Conservation (phyloP, 2,329 filamentous ascomycete species). For the Colletotrichum siamense region DNA sequence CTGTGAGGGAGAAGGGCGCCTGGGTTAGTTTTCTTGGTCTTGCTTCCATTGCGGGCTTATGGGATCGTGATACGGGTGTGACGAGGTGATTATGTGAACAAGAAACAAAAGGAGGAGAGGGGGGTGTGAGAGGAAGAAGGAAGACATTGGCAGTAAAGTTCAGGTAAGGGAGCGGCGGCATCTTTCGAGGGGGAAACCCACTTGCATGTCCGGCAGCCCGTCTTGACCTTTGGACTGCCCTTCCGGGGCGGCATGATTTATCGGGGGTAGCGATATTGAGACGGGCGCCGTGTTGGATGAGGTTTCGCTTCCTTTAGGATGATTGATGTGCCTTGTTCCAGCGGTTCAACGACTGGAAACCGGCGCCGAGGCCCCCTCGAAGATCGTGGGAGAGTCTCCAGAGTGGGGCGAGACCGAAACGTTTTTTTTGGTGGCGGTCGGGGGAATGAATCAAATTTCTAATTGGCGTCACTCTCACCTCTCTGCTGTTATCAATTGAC, state of each 20-base stretch:
- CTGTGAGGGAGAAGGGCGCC: slow-evolving; percentile 32
- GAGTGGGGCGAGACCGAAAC: neutral
- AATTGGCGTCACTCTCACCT: neutral
- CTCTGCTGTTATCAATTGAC: neutral
- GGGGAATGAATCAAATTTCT: neutral
- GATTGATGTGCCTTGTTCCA: neutral
- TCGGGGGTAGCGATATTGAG: neutral
- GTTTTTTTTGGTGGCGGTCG: neutral
- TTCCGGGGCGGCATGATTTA: slow-evolving; percentile 13
- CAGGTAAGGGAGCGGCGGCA: neutral
- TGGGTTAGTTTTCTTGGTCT: neutral
- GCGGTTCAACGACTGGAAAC: neutral
- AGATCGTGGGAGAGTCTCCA: neutral
- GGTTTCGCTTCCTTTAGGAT: neutral
- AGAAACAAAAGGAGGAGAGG: neutral
- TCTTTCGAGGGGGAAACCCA: slow-evolving; percentile 34
- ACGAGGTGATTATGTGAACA: neutral
- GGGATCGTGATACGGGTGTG: neutral
- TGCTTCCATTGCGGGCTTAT: neutral
- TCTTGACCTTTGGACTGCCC: slow-evolving; percentile 42
- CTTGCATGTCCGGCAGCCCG: slow-evolving; percentile 62
- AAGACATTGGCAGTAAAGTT: neutral
- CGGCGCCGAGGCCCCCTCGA: neutral
- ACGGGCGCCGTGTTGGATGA: neutral
- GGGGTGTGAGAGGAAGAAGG: neutral